Evolutionary conservation across 495 filamentous ascomycete genomes (phyloP).

Genomic region (Penicillium verhagenii): DNA sequence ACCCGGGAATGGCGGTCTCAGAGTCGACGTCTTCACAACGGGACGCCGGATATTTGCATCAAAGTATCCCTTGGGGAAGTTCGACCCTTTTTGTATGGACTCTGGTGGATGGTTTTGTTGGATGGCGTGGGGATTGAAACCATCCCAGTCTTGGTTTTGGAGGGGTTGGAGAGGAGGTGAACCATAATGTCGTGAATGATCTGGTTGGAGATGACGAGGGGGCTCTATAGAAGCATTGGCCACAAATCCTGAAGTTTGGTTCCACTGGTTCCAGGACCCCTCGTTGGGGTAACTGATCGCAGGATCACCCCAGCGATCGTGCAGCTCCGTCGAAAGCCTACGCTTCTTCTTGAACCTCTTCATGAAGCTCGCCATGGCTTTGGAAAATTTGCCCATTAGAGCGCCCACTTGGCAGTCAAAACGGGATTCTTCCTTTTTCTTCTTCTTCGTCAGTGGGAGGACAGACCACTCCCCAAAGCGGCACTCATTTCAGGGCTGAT

Average conservation of each 20-base stretch:
- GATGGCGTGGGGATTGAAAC: conserved; percentile 3
- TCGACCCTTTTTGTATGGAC: conserved; percentile 6
- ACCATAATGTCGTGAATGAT: conserved; percentile 1
- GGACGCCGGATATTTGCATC: conserved; percentile 32
- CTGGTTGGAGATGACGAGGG: neutral
- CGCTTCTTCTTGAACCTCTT: conserved; percentile 40
- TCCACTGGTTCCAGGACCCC: conserved; percentile 45
- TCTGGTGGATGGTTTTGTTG: neutral
- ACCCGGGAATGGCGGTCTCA: conserved; percentile 1
- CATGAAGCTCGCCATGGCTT: conserved; percentile 37
- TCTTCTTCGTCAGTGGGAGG: conserved; percentile 18
- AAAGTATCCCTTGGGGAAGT: conserved; percentile 42
- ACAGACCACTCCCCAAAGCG: conserved; percentile 18
- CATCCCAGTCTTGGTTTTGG: conserved; percentile 7
- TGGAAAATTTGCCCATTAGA: conserved; percentile 27
- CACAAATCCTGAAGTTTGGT: conserved; percentile 22
- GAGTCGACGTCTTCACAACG: conserved; percentile 8
- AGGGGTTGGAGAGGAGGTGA: neutral
- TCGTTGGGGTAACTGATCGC: conserved; percentile 42
- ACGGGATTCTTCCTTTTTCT: neutral
- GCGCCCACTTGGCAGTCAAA: conserved; percentile 4
- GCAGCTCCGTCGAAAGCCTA: conserved; percentile 40
- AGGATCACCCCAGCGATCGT: conserved; percentile 45
- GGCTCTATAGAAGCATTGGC: conserved; percentile 9
- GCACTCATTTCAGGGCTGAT: conserved; percentile 20